These are phyloP conservation scores for Diutina sp. DNA, from an alignment of 1,139 yeast genomes.

Conservation along the genomic window DNA sequence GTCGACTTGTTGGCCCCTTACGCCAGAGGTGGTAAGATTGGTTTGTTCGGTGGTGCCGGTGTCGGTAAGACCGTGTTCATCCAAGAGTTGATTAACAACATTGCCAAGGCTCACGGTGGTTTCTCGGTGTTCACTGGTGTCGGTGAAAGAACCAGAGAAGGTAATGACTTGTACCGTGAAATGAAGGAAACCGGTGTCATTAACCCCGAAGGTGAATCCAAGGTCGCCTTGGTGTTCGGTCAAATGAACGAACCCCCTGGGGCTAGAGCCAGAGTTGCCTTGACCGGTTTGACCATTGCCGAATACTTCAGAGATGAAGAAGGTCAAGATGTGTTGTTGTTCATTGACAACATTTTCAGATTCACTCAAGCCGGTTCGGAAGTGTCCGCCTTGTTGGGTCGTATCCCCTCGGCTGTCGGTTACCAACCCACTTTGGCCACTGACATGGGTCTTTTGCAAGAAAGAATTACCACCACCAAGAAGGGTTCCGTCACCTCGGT, in stretches of 20 bases:
- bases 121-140: slow-evolving; percentile 99
- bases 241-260: slow-evolving; percentile 99
- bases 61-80: slow-evolving; percentile 99
- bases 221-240: slow-evolving; percentile 98
- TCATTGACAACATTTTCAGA: slow-evolving; percentile 99
- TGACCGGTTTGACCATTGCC: slow-evolving; percentile 99
- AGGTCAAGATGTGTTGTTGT: slow-evolving; percentile 99
- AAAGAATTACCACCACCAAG: slow-evolving; percentile 98
- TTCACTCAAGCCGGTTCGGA: slow-evolving; percentile 99
- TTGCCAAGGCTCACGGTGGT: slow-evolving; percentile 99
- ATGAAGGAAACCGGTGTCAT: slow-evolving; percentile 99
- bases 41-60: slow-evolving; percentile 99
- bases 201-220: slow-evolving; percentile 98
- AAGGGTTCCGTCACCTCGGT: slow-evolving; percentile 99
- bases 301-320: slow-evolving; percentile 99
- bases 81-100: slow-evolving; percentile 99
- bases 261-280: slow-evolving; percentile 99
- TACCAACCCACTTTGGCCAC: slow-evolving; percentile 99
- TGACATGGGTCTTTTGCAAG: slow-evolving; percentile 99
- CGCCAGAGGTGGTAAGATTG: slow-evolving; percentile 99
- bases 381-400: slow-evolving; percentile 99
- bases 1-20: slow-evolving; percentile 98
- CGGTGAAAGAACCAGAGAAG: slow-evolving; percentile 99
- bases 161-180: slow-evolving; percentile 99
- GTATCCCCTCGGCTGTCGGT: slow-evolving; percentile 99